Percentiles rank a stretch among this genome's conserved stretches.
phyloP scores from a whole-genome alignment of 2,329 filamentous ascomycete genomes.

The Paracorniculantispora psalliotae region DNA sequence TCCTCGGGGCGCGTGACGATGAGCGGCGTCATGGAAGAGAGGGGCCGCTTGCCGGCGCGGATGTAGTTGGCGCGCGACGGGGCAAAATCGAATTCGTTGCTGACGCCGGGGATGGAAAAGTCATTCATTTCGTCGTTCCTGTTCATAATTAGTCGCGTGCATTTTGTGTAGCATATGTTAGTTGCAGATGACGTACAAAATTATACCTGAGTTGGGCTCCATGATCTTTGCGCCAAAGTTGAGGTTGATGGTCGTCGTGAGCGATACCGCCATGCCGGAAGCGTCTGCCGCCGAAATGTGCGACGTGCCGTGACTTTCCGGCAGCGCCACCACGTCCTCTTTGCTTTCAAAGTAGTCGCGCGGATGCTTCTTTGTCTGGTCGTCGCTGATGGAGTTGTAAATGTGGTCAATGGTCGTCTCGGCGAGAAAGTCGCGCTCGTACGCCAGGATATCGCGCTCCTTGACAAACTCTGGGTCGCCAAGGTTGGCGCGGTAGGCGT shows the following conservation, averaged over 20 bases:
- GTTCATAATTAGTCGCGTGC: conserved; percentile 6
- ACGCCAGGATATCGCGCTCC: conserved; percentile 47
- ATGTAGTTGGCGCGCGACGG: conserved; percentile 79
- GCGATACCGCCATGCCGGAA: conserved; percentile 68
- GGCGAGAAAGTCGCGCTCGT: conserved; percentile 65
- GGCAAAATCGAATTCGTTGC: conserved; percentile 80
- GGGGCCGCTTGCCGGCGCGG: conserved; percentile 70
- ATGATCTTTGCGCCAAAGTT: conserved; percentile 77
- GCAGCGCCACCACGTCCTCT: conserved; percentile 54
- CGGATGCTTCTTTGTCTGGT: conserved; percentile 64
- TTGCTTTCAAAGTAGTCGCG: conserved; percentile 63
- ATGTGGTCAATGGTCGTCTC: conserved; percentile 54
- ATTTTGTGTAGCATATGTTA: conserved; percentile 18
- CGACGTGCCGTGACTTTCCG: conserved; percentile 66
- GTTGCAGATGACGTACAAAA: conserved; percentile 47
- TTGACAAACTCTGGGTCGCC: conserved; percentile 76
- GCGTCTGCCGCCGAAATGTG: conserved; percentile 69
- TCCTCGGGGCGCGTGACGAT: conserved; percentile 64
- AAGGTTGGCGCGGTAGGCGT: conserved; percentile 70
- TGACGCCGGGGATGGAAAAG: conserved; percentile 75
- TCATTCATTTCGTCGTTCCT: conserved; percentile 66
- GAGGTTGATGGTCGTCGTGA: conserved; percentile 85
- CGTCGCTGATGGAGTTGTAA: conserved; percentile 64
- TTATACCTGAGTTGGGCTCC: conserved; percentile 76
- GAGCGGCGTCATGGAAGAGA: conserved; percentile 76